phyloP scores from a whole-genome alignment of 2,329 filamentous ascomycete genomes.

The Stylonectria norvegica region DNA sequence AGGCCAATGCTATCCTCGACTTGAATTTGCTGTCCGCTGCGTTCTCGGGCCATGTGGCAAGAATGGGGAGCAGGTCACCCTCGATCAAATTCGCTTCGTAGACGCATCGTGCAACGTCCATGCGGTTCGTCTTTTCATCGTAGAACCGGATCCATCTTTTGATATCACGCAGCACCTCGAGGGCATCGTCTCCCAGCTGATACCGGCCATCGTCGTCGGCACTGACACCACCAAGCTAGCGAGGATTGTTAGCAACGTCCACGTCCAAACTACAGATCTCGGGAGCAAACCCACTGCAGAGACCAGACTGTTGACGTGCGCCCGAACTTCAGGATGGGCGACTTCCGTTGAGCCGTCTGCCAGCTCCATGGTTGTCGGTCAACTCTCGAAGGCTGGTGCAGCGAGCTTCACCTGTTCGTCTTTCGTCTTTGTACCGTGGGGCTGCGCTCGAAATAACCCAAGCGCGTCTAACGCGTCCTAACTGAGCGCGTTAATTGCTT shows the following conservation, averaged over 20 bases:
- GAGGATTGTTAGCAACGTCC: background rate
- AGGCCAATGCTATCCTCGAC: conserved; percentile 76
- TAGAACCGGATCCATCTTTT: conserved; percentile 94
- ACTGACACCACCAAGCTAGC: conserved; percentile 80
- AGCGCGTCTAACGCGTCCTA: too few relatives aligned
- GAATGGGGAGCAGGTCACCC: conserved; percentile 84
- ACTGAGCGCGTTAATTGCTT: conserved; percentile 10
- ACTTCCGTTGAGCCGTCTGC: conserved; percentile 53
- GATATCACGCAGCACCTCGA: conserved; percentile 87
- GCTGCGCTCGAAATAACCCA: too few relatives aligned
- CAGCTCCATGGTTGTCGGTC: conserved; percentile 48
- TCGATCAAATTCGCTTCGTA: conserved; percentile 89
- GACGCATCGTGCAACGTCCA: conserved; percentile 91
- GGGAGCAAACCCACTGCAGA: conserved; percentile 70
- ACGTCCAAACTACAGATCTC: too few relatives aligned
- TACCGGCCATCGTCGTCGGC: conserved; percentile 78
- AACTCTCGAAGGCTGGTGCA: conserved; percentile 8
- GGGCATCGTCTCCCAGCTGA: conserved; percentile 85
- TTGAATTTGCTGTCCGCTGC: conserved; percentile 70
- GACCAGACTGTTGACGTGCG: conserved; percentile 89
- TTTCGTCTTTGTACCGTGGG: too few relatives aligned
- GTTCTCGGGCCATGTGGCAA: conserved; percentile 75
- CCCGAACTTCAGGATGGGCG: conserved; percentile 88
- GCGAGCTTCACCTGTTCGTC: conserved; percentile 16
- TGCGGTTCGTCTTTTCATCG: conserved; percentile 87